Evolutionary conservation across 2,329 filamentous ascomycete genomes (phyloP), one percentile per base, ranked within the genome.

Genomic region (Cyphellophora europaea): DNA sequence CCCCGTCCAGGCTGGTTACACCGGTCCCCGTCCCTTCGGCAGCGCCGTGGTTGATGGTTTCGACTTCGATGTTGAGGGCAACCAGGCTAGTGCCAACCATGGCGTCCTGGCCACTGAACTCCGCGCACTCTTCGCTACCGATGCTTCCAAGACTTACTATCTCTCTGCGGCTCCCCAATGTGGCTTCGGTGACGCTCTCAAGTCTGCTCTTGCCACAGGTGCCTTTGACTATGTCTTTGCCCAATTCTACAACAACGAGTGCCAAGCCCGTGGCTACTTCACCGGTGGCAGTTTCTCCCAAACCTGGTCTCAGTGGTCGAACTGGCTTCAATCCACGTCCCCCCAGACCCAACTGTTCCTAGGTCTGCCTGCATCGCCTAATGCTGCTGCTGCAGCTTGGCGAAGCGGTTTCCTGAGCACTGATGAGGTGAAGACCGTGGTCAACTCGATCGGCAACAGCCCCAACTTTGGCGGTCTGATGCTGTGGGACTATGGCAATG

Each of bases 11-110:
- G 48, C 57, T 10, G 61, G 57, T 18, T 63, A 57, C 27, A 56
- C 54, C 2, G 61, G 61, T 5, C 65, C 72, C 37, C 73, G 82
- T 6, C 82, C 82, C 2, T 86, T 86, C 52, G 77, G 77, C 35
- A 23, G 21, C 10, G 57, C 60, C 10, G 72, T 76, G 6, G 60
- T 87, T 27, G 79, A 87, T 53, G 82, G 82, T 4, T 85, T 87
- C 54, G 82, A 87, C 57, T 75, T 86, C 44, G 82, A 87, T 54
- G 77, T 86, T 42, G 81, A 86, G 58, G 64, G 71, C 4, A 50
- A 53, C 23, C 50, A 53, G 14, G 55, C 57, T 3, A 69, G 71
- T 11, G 56, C 56, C 31, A 77, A 82, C 58, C 74, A 80, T 59
- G 65, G 63, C 0, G 58, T 71, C 1, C 82, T 85, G 47, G 77